phyloP scores from a whole-genome alignment of 805 yeast genomes.

The Blastobotrys mokoenaii region DNA sequence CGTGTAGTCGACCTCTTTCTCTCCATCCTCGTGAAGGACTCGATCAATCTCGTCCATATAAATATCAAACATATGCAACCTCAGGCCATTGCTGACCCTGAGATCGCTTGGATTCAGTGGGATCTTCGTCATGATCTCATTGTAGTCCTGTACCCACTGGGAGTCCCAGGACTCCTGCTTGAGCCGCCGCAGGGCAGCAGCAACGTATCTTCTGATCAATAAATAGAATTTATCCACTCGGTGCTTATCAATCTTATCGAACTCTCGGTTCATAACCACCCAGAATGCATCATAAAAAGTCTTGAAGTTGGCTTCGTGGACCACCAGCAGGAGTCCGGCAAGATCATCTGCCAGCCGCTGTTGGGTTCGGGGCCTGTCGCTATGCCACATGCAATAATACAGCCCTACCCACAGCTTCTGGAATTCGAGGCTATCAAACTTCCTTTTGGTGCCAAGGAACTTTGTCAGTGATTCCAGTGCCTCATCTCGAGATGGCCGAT shows the following conservation, averaged over 20 bases:
- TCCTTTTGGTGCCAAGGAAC: conserved; percentile 41
- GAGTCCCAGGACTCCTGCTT: conserved; percentile 46
- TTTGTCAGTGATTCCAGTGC: conserved; percentile 59
- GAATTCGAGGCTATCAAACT: conserved; percentile 42
- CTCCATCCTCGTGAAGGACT: conserved; percentile 40
- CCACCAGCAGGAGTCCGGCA: conserved; percentile 40
- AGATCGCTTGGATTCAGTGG: conserved; percentile 42
- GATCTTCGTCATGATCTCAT: conserved; percentile 35
- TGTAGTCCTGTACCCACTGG: conserved; percentile 33
- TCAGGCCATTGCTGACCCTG: conserved; percentile 62
- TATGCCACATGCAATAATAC: conserved; percentile 91
- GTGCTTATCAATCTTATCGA: conserved; percentile 75
- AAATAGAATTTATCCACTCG: conserved; percentile 82
- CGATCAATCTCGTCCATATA: conserved; percentile 76
- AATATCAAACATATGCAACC: conserved; percentile 80
- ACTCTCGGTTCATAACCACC: conserved; percentile 68
- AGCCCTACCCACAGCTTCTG: conserved; percentile 95
- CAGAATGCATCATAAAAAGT: conserved; percentile 69
- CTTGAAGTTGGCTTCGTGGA: conserved; percentile 35
- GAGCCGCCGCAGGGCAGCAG: conserved; percentile 54
- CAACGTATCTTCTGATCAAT: conserved; percentile 67
- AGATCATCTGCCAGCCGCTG: conserved; percentile 70
- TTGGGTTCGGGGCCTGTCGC: conserved; percentile 90
- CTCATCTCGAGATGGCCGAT: conserved; percentile 62
- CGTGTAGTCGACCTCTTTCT: conserved; percentile 28